These are phyloP conservation scores for Paecilomyces sp. DNA, from an alignment of 2,329 filamentous ascomycete species.

Conservation along the genomic window DNA sequence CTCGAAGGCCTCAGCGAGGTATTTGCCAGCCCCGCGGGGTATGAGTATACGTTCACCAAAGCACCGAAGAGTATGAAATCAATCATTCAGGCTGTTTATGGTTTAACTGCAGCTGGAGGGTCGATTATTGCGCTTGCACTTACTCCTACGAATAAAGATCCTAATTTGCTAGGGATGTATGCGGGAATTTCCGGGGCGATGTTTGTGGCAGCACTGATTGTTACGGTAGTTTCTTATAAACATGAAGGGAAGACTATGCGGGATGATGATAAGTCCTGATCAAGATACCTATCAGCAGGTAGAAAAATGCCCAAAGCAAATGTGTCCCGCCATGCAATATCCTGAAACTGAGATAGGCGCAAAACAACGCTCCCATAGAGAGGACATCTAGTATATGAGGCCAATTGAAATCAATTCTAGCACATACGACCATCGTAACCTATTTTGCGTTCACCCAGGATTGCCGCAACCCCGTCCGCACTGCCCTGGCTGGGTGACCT, in stretches of 20 bases:
- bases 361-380: too few relatives aligned
- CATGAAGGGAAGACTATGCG: background rate
- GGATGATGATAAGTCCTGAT: too few relatives aligned
- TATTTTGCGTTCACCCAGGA: too few relatives aligned
- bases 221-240: background rate
- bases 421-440: background rate
- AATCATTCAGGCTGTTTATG: background rate
- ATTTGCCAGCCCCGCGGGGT: conserved; percentile 34
- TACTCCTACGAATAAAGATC: background rate
- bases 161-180: background rate
- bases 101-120: background rate
- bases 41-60: conserved; percentile 38
- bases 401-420: too few relatives aligned
- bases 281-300: too few relatives aligned
- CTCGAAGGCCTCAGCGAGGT: conserved; percentile 36
- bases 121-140: background rate
- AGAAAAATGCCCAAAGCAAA: too few relatives aligned
- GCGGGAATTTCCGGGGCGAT: background rate
- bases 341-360: too few relatives aligned
- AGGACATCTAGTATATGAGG: too few relatives aligned
- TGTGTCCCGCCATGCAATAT: too few relatives aligned
- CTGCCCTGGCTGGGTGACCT: too few relatives aligned
- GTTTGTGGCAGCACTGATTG: background rate
- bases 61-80: conserved; percentile 33
- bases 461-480: too few relatives aligned